phyloP scores from a whole-genome alignment of 306 rosid species.

The Lotus japonicus region DNA sequence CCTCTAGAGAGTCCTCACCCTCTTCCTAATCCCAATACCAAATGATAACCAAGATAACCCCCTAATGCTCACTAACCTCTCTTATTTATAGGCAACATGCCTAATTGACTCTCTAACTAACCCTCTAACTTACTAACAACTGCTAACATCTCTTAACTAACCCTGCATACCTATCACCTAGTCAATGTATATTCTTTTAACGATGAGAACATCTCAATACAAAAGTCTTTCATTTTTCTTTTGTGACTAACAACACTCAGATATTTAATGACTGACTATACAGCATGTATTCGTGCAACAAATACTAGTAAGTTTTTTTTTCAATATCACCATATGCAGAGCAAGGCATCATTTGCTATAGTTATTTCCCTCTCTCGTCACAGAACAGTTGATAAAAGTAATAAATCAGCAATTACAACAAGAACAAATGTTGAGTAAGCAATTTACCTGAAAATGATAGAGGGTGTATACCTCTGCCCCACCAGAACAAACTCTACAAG shows the following conservation, averaged over 20 bases:
- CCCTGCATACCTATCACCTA: no score
- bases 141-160: no score
- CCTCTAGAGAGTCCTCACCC: no score
- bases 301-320: not conserved
- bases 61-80: no score
- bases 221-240: not conserved
- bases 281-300: not conserved
- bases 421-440: slow-evolving; percentile 8
- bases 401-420: not conserved
- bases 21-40: no score
- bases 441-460: slow-evolving; percentile 73
- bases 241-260: not conserved
- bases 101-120: no score
- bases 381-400: not conserved
- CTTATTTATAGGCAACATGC: no score
- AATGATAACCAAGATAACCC: no score
- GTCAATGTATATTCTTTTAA: not conserved
- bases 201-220: not conserved
- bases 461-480: slow-evolving; percentile 68
- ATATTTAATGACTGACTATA: not conserved
- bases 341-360: not conserved
- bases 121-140: no score
- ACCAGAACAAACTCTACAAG: slow-evolving; percentile 66
- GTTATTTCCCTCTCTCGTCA: not conserved
- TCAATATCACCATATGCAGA: not conserved